Base-by-base conservation (phyloP, 78 protist species). In the Blattamonas nauphoetae region DNA sequence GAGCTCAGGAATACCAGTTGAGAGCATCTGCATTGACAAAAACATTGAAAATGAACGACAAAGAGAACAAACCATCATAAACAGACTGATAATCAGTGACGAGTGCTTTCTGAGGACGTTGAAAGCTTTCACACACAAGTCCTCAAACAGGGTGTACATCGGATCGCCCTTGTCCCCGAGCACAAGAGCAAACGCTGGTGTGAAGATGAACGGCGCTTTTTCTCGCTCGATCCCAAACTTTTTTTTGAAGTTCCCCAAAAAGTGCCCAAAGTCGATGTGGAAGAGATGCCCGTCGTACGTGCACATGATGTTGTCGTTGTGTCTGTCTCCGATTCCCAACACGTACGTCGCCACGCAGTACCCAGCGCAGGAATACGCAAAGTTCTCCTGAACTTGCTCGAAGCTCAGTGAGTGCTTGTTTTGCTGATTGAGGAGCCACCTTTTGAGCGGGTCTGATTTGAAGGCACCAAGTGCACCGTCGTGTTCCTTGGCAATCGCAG, bases 231-330 rank as follows among this genome's bases (percentile, higher is more conserved):
- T 83, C 1, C 90, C 87, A 34, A 88, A 83, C 80, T 88, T 87
- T 44, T 88, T 89, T 45, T 90, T 90, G 78, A 93, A 86, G 90
- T 95, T 92, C 55, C 97, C 96, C 63, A 97, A 88, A 83, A 97
- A 94, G 87, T 97, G 98, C 6, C 98, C 98, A 87, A 95, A 97
- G 88, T 97, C 97, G 81, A 96, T 96, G 87, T 96, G 92, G 91
- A 96, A 96, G 21, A 96, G 81, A 36, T 91, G 78, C 1, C 98
- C 98, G 3, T 85, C 45, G 1, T 85, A 92, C 38, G 91, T 85
- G 63, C 95, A 81, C 98, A 96, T 95, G 45, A 94, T 86, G 82
- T 96, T 96, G 89, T 95, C 98, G 77, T 93, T 93, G 91, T 97
- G 99, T 29, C 99, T 85, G 77, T 97, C 99, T 42, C 98, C 99